Percentiles rank a stretch among this genome's conserved stretches.
phyloP scores from a whole-genome alignment of 2,329 filamentous ascomycete species.

The Aspergillus caelatus region DNA sequence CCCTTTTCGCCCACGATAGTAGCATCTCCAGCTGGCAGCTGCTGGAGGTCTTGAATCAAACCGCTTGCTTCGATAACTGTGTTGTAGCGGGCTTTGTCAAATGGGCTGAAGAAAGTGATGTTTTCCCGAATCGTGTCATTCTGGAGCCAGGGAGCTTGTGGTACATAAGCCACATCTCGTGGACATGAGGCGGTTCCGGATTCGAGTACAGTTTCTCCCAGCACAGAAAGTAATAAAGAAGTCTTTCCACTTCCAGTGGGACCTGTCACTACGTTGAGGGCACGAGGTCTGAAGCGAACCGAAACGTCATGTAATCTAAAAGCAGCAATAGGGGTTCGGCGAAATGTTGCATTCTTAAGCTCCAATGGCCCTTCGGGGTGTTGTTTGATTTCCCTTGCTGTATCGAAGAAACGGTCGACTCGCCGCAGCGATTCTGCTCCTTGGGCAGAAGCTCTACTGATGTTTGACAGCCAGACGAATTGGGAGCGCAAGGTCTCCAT shows the following conservation, averaged over 20 bases:
- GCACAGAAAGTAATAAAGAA: slow-evolving; percentile 48
- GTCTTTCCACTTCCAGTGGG: slow-evolving; percentile 62
- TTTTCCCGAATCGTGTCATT: slow-evolving; percentile 68
- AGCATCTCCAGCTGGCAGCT: slow-evolving; percentile 60
- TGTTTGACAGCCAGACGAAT: slow-evolving; percentile 53
- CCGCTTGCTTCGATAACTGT: slow-evolving; percentile 65
- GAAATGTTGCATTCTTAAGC: slow-evolving; percentile 53
- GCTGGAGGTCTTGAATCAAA: slow-evolving; percentile 58
- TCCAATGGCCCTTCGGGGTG: slow-evolving; percentile 56
- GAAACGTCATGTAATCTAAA: slow-evolving; percentile 49
- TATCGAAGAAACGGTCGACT: slow-evolving; percentile 59
- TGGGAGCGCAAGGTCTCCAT: slow-evolving; percentile 58
- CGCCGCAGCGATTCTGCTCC: slow-evolving; percentile 54
- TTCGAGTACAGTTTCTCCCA: slow-evolving; percentile 31
- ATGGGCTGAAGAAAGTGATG: slow-evolving; percentile 63
- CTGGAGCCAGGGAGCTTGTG: slow-evolving; percentile 67
- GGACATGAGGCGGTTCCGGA: slow-evolving; percentile 37
- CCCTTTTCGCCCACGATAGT: slow-evolving; percentile 66
- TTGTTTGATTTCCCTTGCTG: slow-evolving; percentile 51
- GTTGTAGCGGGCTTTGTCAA: slow-evolving; percentile 59
- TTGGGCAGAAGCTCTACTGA: slow-evolving; percentile 48
- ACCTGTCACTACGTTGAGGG: slow-evolving; percentile 59
- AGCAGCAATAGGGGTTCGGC: slow-evolving; percentile 53
- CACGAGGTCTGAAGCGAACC: slow-evolving; percentile 57
- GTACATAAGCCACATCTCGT: slow-evolving; percentile 61